Base-by-base conservation (phyloP, 257 asterid species). In the Forsythia viridissima region DNA sequence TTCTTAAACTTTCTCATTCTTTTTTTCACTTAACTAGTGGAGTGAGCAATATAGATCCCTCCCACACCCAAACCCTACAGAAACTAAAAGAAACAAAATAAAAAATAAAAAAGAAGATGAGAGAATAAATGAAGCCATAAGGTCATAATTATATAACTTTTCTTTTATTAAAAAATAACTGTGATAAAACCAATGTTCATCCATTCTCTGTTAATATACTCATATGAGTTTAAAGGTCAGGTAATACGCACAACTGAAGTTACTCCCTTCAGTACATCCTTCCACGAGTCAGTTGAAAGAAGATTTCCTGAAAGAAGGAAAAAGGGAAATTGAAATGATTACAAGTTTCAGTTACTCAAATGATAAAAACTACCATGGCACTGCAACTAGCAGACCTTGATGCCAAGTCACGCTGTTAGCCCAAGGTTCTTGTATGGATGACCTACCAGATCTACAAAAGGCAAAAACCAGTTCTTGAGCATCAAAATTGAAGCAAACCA, bases 241-340 rank as follows among this genome's bases (percentile, higher is more conserved):
- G 80, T 48, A 72, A 77, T 80, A 90, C 98, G 61, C 88, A 94
- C 99, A 80, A 94, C 80, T 80, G 99, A 91, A 70, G 97, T 93
- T 69, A 93, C 98, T 87, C 98, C 99, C 82, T 93, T 88, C 85
- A 94, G 88, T 20, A 88, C 96, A 84, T 93, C 96, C 91, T 93
- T 93, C 98, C 92, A 93, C 20, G 98, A 92, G 70, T 93, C 92
- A 15, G 88, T 79, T 15, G 92, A 87, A 72, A 92, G 90, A 44
- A 94, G 96, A 87, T 94, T 87, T 82, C 99, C 98, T 94, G 80
- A 81, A 79, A 78, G 80, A 73, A 85, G 67, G 37, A 75, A 65
- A 82, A 72, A 74, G 40, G 20, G 66, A 71, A 80, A 85, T 57
- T 38, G 76, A 75, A 81, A 78, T 68, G 48, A 76, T 34, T 70